Evolutionary conservation across 225 moss, liverwort and hornwort genomes (phyloP).

Genomic region (Anthoceros angustus): DNA sequence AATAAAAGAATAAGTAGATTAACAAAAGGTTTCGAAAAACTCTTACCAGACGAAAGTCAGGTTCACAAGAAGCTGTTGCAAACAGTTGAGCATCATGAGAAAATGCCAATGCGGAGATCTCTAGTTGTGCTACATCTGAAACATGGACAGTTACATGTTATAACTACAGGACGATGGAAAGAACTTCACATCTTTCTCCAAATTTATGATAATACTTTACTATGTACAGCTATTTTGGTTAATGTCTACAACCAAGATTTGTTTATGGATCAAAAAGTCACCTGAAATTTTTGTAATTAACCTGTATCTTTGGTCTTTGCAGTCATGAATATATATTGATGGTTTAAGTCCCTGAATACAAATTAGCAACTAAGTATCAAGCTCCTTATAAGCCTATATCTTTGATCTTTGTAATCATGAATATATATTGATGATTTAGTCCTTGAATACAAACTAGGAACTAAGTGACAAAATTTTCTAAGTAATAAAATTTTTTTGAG

Average conservation of each 20-base stretch:
- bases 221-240: not conserved
- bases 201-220: not conserved
- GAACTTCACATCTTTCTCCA: not conserved
- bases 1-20: not conserved
- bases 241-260: too few species aligned
- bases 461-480: not conserved
- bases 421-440: not conserved
- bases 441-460: not conserved
- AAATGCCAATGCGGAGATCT: constrained; percentile 52
- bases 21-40: not conserved
- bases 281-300: not conserved
- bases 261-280: not conserved
- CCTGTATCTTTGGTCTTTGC: not conserved
- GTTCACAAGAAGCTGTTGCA: constrained; percentile 56
- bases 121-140: constrained; percentile 53
- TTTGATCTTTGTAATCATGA: not conserved
- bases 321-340: not conserved
- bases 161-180: not conserved
- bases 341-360: not conserved
- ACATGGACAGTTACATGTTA: not conserved
- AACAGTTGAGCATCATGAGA: constrained; percentile 51
- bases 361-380: too few species aligned
- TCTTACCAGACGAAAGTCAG: constrained; percentile 67
- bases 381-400: not conserved
- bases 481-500: not conserved